Conservation (phyloP, 805 yeast genomes). For the Komagataella kurtzmanii region DNA sequence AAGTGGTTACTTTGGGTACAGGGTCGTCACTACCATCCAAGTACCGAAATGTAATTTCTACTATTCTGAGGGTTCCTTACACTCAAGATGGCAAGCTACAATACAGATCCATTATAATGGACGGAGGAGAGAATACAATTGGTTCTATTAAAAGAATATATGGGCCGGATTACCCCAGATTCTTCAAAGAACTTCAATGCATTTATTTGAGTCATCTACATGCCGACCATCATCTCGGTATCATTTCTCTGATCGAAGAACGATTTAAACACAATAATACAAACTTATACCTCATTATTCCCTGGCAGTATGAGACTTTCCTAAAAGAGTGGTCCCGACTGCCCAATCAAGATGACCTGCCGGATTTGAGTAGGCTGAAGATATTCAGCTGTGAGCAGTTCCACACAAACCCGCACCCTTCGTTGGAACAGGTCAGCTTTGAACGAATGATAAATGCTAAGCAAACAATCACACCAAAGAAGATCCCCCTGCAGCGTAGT, state of each 20-base stretch:
- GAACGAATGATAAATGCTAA: not conserved
- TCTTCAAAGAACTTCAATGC: slow-evolving; percentile 49
- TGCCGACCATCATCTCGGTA: slow-evolving; percentile 94
- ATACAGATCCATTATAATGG: slow-evolving; percentile 36
- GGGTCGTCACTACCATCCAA: slow-evolving; percentile 86
- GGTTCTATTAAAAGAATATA: slow-evolving; percentile 58
- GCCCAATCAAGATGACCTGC: slow-evolving; percentile 26
- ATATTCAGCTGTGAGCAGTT: slow-evolving; percentile 54
- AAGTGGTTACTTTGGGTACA: slow-evolving; percentile 74
- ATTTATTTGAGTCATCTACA: slow-evolving; percentile 82
- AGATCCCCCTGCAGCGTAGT: not conserved
- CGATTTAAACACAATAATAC: slow-evolving; percentile 13
- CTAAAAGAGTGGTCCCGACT: slow-evolving; percentile 45
- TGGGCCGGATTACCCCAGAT: slow-evolving; percentile 14
- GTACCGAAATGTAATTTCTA: slow-evolving; percentile 75
- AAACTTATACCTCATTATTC: slow-evolving; percentile 49
- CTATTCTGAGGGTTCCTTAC: slow-evolving; percentile 59
- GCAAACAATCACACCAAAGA: not conserved
- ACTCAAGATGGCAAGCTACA: slow-evolving; percentile 4
- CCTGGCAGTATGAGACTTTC: slow-evolving; percentile 62
- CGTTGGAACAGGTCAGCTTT: not conserved
- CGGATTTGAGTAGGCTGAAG: slow-evolving; percentile 25
- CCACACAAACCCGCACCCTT: slow-evolving; percentile 9
- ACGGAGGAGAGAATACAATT: slow-evolving; percentile 91
- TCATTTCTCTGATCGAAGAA: slow-evolving; percentile 49